Base-by-base conservation (phyloP, 257 asterid species). In the Solanum bukasovii region DNA sequence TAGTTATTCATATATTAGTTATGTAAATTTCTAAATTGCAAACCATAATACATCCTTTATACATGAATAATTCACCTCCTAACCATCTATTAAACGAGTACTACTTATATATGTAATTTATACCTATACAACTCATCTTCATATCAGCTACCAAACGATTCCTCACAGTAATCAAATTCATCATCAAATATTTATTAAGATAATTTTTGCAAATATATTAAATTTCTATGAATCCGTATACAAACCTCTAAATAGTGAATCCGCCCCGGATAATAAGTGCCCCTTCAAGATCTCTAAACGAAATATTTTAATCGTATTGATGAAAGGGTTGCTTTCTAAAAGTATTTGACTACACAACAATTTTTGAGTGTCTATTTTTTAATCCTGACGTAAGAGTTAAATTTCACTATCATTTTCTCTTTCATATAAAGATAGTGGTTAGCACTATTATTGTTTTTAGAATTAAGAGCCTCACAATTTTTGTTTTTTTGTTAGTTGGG, bases 141-240 rank as follows among this genome's bases (percentile, higher is more conserved):
- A 9, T 0, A 61, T 59, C 13, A 56, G 0, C 25, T 61, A 23
- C 1, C 1, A 61, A 23, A 9, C 1, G 0, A 1, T 7, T 18
- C 25, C 10, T 1, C 7, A 18, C 25, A 20, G 5, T 7, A 20
- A 61, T 9, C 29, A 4, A 61, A 61, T 61, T 61, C 27, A 61
- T 0, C 3, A 9, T 61, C 29, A 61, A 61, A 61, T 9, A 61
- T 10, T 23, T 63, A 23, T 4, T 4, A 0, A 2, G 2, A 23
- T 4, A 63, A 14, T 14, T 70, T 31, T 7, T 4, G 1, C 13
- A 7, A 31, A 70, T 14, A 31, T 70, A 16, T 16, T 33, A 37
- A 33, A 2, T 7, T 31, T 5, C 0, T 21, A 2, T 16, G 4
- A 71, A 71, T 14, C 14, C 1, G 1, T 1, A 13, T 68, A 68